A percentile compares a stretch with the other conserved stretches of the same genome.
phyloP scores from a whole-genome alignment of 1,139 yeast species.

The Geotrichum phurueaensis region DNA sequence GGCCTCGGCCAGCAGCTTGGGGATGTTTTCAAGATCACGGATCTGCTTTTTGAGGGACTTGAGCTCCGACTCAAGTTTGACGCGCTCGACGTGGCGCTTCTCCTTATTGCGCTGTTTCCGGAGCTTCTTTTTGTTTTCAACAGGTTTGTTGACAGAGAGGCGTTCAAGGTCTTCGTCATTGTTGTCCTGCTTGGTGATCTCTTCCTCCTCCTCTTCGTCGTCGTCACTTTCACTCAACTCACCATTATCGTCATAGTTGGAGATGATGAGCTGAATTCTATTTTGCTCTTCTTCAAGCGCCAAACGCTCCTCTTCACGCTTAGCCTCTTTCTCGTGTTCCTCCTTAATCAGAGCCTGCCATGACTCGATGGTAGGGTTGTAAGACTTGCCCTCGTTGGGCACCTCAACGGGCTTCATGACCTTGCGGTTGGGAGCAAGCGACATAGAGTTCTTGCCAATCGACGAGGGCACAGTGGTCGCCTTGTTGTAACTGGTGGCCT shows the following conservation, averaged over 20 bases:
- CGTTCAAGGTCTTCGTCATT: constrained; percentile 35
- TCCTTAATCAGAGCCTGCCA: constrained; percentile 70
- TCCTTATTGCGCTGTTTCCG: constrained; percentile 69
- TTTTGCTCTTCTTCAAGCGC: constrained; percentile 54
- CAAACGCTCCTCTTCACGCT: constrained; percentile 58
- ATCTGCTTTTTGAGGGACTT: constrained; percentile 56
- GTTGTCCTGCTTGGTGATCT: constrained; percentile 33
- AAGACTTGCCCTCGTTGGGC: constrained; percentile 85
- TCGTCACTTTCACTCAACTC: constrained; percentile 14
- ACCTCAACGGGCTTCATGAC: constrained; percentile 16
- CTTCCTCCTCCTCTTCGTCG: constrained; percentile 28
- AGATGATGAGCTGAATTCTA: constrained; percentile 59
- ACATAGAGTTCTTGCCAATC: constrained; percentile 48
- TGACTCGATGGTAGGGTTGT: constrained; percentile 79
- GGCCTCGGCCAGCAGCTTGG: constrained; percentile 26
- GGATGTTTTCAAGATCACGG: constrained; percentile 44
- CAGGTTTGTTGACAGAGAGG: constrained; percentile 70
- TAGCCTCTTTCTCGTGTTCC: constrained; percentile 62
- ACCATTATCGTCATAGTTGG: constrained; percentile 41
- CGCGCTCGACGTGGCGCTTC: constrained; percentile 56
- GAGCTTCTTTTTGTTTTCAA: constrained; percentile 65
- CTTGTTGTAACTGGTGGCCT: constrained; percentile 20
- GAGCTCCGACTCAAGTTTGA: constrained; percentile 51
- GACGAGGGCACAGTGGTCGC: constrained; percentile 38
- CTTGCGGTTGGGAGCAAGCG: constrained; percentile 32